Conservation (phyloP, 352 stramenopile genomes). For the Pythium guiyangense region DNA sequence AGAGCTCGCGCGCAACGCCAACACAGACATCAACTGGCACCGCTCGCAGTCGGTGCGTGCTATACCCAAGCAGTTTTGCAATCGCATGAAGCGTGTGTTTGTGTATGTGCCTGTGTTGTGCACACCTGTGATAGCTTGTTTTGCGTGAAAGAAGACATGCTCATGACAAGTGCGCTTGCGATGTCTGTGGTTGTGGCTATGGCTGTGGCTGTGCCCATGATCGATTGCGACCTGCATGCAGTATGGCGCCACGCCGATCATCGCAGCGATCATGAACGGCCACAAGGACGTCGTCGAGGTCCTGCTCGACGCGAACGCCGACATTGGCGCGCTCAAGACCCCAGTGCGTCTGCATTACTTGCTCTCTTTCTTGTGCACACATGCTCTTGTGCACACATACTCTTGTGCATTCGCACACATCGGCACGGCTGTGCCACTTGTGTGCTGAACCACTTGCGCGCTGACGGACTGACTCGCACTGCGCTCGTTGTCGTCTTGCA, state of each 20-base stretch:
- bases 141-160: neutral
- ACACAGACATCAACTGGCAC: conserved; percentile 72
- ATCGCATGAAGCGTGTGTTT: too few species aligned
- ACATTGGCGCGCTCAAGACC: conserved; percentile 65
- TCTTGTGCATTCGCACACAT: too few species aligned
- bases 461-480: neutral
- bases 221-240: too few species aligned
- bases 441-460: too few species aligned
- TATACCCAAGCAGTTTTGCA: neutral
- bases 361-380: too few species aligned
- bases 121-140: too few species aligned
- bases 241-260: conserved; percentile 69
- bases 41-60: conserved; percentile 44
- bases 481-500: neutral
- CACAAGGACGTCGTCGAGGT: conserved; percentile 48
- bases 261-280: conserved; percentile 63
- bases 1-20: conserved; percentile 34
- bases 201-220: too few species aligned
- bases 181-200: too few species aligned
- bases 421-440: too few species aligned
- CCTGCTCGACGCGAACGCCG: conserved; percentile 48
- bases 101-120: neutral
- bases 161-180: too few species aligned
- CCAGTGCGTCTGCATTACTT: conserved; percentile 29
- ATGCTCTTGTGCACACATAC: too few species aligned